Evolutionary conservation across 2,329 filamentous ascomycete genomes (phyloP), one percentile per base, ranked within the genome.

Genomic region (Fusarium pseudocircinatum): DNA sequence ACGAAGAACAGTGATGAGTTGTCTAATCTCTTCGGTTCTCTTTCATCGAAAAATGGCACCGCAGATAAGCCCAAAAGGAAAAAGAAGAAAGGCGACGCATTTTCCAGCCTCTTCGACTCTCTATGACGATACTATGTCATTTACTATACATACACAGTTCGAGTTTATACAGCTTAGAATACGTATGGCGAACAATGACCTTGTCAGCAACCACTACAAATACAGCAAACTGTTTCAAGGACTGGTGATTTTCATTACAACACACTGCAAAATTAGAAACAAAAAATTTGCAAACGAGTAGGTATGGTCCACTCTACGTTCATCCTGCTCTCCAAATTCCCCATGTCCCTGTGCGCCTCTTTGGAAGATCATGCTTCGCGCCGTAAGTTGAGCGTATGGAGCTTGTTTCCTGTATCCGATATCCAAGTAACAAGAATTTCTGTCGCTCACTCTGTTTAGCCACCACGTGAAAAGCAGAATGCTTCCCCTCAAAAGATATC

Each of bases 41-140:
- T 77, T 74, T 52, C 79, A 78, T 63, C 80, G 82, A 70, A 83
- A 80, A 73, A 86, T 18, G 34, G 52, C 39, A 18, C 43, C 18
- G 63, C 85, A 75, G 78, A 78, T 65, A 83, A 85, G 65, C 84
- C 82, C 67, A 89, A 85, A 78, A 90, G 88, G 81, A 90, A 88
- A 77, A 87, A 86, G 76, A 87, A 86, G 65, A 88, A 84, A 73
- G 88, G 84, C 43, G 84, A 85, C 11, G 39, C 54, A 57, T 93
- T 96, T 62, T 93, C 95, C 70, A 91, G 91, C 77, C 81, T 96
- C 30, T 96, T 96, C 78, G 87, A 86, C 59, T 87, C 87, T 15
- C 81, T 94, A 15, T 78, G 34, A 70, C n/a, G 36, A 61, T 15
- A 30, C 14, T 16, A 12, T 28, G 32, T 40, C 32, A 42, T 39